Percentiles rank a stretch among this genome's conserved stretches.
phyloP scores from a whole-genome alignment of 257 asterid genomes.

The Ocimum tenuiflorum region DNA sequence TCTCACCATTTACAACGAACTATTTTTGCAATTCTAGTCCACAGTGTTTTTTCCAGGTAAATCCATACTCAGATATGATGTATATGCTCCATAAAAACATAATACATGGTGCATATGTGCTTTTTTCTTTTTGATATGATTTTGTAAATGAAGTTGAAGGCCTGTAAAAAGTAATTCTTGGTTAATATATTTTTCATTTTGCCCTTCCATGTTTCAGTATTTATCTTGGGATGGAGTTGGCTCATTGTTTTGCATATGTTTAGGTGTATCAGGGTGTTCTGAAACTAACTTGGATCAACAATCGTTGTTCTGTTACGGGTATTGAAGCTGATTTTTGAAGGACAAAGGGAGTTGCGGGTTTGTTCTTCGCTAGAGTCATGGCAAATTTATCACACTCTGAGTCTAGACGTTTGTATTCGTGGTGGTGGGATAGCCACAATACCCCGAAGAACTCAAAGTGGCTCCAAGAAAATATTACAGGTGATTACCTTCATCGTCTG shows the following conservation, averaged over 20 bases:
- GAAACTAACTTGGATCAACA: not conserved
- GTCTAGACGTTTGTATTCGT: conserved; percentile 60
- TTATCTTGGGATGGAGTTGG: not conserved
- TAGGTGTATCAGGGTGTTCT: conserved; percentile 8
- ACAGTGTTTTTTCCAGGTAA: conserved; percentile 3
- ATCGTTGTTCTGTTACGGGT: not conserved
- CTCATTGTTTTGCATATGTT: conserved; percentile 15
- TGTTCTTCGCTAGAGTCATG: conserved; percentile 56
- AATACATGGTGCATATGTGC: too few species aligned
- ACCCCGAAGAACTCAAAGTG: conserved; percentile 58
- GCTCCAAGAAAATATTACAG: conserved; percentile 57
- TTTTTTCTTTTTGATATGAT: not conserved
- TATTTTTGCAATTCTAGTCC: not conserved
- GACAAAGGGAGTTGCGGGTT: conserved; percentile 23
- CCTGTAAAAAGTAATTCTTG: not conserved
- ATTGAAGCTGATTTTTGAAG: conserved; percentile 17
- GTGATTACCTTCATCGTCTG: conserved; percentile 14
- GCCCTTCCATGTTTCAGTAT: not conserved
- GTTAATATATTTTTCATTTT: not conserved
- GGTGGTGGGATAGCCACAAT: conserved; percentile 72
- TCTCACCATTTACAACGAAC: not conserved
- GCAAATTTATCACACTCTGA: conserved; percentile 57
- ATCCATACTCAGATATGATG: not conserved
- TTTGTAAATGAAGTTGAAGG: not conserved
- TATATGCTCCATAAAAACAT: too few species aligned